These are phyloP conservation scores for Cryphonectria carpinicola DNA, from an alignment of 2,329 filamentous ascomycete species.

Conservation along the genomic window DNA sequence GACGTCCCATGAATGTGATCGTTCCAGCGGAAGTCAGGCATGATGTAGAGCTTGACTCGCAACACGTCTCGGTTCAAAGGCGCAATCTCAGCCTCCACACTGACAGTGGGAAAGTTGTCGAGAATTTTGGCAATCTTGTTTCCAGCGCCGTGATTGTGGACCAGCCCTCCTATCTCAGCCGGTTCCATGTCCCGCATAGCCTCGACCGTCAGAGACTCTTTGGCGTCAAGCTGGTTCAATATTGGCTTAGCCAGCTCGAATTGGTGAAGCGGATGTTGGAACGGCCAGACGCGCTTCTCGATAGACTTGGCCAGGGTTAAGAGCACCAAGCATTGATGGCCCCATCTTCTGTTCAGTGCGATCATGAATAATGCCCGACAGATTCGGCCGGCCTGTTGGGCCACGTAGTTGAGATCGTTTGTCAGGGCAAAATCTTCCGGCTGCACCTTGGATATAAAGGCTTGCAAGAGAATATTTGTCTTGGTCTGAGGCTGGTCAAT, in stretches of 20 bases:
- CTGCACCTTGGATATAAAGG: constrained; percentile 86
- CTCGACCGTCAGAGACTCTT: constrained; percentile 76
- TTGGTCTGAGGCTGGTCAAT: constrained; percentile 79
- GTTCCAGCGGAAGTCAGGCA: constrained; percentile 92
- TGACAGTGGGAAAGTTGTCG: constrained; percentile 89
- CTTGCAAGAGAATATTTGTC: constrained; percentile 92
- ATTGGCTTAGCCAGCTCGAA: constrained; percentile 88
- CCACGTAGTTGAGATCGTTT: constrained; percentile 92
- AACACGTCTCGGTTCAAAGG: constrained; percentile 93
- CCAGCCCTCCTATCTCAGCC: constrained; percentile 84
- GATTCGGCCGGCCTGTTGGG: constrained; percentile 93
- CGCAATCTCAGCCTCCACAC: constrained; percentile 91
- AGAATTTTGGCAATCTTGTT: constrained; percentile 79
- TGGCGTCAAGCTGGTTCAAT: constrained; percentile 83
- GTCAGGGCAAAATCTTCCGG: constrained; percentile 92
- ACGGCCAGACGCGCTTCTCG: constrained; percentile 93
- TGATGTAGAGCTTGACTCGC: constrained; percentile 83
- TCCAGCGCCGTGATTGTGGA: constrained; percentile 90
- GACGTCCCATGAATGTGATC: constrained; percentile 91
- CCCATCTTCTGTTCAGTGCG: constrained; percentile 92
- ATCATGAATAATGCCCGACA: constrained; percentile 97
- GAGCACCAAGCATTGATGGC: constrained; percentile 89
- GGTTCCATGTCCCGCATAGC: constrained; percentile 89
- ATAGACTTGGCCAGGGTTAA: constrained; percentile 95
- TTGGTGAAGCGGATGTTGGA: constrained; percentile 91